phyloP scores from a whole-genome alignment of 306 rosid species.

The Quercus parvula region DNA sequence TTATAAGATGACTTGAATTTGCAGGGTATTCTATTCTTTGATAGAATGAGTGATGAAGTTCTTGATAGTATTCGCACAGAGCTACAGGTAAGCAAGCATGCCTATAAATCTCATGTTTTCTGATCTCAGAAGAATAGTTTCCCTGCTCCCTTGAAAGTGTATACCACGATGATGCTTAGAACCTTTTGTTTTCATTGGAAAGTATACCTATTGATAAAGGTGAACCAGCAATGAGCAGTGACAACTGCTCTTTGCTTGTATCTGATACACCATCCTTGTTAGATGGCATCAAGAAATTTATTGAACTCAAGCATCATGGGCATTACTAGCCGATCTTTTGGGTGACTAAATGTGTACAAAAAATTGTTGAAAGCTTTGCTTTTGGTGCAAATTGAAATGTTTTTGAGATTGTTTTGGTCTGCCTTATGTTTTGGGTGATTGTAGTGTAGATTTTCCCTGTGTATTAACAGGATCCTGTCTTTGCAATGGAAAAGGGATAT shows the following conservation, averaged over 20 bases:
- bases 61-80: conserved; percentile 53
- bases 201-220: background rate
- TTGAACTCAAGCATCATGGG: background rate
- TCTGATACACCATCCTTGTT: background rate
- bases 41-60: conserved; percentile 86
- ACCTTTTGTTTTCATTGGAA: background rate
- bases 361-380: background rate
- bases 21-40: conserved; percentile 89
- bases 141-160: conserved; percentile 4
- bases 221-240: background rate
- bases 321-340: background rate
- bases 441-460: conserved; percentile 2
- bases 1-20: conserved; percentile 18
- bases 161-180: background rate
- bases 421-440: background rate
- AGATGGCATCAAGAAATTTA: background rate
- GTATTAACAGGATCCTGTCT: background rate
- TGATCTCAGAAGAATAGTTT: background rate
- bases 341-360: background rate
- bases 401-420: background rate
- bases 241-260: background rate
- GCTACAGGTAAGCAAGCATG: conserved; percentile 52
- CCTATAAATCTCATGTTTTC: conserved; percentile 11
- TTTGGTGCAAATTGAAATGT: background rate
- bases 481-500: background rate